A percentile compares a stretch with the other conserved stretches of the same genome.
phyloP scores from a whole-genome alignment of 73 alveolate species.

The Paramecium sexaurelia region DNA sequence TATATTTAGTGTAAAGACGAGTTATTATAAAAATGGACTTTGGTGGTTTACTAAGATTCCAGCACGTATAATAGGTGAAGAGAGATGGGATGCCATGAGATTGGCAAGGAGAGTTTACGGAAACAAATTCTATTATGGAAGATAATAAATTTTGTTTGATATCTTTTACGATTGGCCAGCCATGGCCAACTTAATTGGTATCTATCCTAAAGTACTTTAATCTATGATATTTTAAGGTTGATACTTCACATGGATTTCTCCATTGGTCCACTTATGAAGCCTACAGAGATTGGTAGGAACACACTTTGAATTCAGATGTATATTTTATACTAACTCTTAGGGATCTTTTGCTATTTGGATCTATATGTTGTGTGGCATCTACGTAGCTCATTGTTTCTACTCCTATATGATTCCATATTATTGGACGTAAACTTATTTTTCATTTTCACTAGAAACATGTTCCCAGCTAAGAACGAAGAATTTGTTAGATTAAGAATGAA shows the following conservation, averaged over 20 bases:
- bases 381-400: constrained; percentile 48
- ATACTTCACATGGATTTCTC: constrained; percentile 67
- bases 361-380: constrained; percentile 49
- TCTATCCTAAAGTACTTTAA: constrained; percentile 54
- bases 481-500: constrained; percentile 64
- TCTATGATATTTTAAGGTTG: neutral
- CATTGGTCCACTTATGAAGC: constrained; percentile 60
- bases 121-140: constrained; percentile 65
- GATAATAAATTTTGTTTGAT: constrained; percentile 57
- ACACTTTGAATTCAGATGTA: constrained; percentile 67
- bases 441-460: constrained; percentile 1
- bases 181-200: constrained; percentile 67
- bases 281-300: constrained; percentile 69
- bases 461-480: constrained; percentile 68
- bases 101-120: constrained; percentile 58
- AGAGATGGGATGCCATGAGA: constrained; percentile 68
- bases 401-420: constrained; percentile 65
- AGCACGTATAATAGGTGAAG: constrained; percentile 64
- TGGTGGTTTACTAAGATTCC: constrained; percentile 70
- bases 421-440: constrained; percentile 57
- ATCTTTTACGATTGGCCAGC: constrained; percentile 66
- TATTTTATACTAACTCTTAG: neutral
- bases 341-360: constrained; percentile 71
- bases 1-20: constrained; percentile 53
- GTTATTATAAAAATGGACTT: constrained; percentile 63